These are phyloP conservation scores for Plasmodium gonderi DNA, from an alignment of 169 alveolate species.

Conservation along the genomic window DNA sequence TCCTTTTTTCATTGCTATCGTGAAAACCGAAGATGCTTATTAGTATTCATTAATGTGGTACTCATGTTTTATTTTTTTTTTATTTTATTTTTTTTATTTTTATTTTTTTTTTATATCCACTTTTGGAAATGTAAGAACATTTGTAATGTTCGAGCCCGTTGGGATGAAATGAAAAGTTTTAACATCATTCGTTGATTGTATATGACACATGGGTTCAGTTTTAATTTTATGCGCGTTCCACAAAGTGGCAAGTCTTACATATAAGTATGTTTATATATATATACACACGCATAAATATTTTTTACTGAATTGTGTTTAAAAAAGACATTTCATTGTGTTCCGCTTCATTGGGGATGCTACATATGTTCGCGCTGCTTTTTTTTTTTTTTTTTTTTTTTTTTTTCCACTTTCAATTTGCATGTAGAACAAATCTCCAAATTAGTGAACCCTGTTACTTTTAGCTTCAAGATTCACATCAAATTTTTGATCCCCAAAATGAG, in stretches of 20 bases:
- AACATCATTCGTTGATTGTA: not conserved
- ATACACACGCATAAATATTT: not conserved
- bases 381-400: not conserved
- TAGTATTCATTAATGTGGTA: not conserved
- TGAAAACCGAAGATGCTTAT: not conserved
- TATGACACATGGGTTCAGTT: not conserved
- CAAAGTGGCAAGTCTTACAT: not conserved
- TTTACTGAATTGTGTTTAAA: not conserved
- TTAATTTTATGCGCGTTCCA: not conserved
- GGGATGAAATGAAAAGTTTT: not conserved
- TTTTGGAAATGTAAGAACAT: not conserved
- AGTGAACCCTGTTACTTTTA: not conserved
- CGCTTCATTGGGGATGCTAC: not conserved
- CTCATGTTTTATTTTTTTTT: not conserved
- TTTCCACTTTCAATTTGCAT: not conserved
- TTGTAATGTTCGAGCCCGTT: not conserved
- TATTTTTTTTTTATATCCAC: not conserved
- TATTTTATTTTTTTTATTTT: not conserved
- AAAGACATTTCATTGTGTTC: not conserved
- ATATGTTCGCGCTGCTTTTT: not conserved
- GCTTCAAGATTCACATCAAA: not conserved
- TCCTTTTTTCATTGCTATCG: conserved; percentile 7
- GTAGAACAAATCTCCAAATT: not conserved
- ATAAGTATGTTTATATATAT: not conserved
- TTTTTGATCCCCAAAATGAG: not conserved